A percentile compares a stretch with the other conserved stretches of the same genome.
These are phyloP conservation scores for Tetraselmis chui DNA, from an alignment of 139 green algal genomes.

Conservation along the genomic window DNA sequence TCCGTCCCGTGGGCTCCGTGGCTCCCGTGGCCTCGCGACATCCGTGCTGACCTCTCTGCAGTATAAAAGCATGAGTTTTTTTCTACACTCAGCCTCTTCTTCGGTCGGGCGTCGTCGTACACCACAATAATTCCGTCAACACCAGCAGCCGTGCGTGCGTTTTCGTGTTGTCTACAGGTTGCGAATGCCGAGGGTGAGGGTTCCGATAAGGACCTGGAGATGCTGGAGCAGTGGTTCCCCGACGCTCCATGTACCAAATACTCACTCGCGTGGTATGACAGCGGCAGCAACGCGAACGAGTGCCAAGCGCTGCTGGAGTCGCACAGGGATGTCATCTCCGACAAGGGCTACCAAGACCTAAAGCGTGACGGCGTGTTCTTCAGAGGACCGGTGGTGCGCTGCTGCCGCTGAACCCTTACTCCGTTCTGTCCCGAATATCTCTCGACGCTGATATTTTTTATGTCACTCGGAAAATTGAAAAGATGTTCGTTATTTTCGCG, in stretches of 20 bases:
- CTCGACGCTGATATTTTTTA: neutral
- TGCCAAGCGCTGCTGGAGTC: neutral
- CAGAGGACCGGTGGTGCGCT: neutral
- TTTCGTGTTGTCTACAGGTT: too few relatives aligned
- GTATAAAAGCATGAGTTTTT: neutral
- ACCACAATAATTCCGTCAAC: too few relatives aligned
- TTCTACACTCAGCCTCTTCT: neutral
- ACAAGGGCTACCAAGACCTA: neutral
- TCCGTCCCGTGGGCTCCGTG: neutral
- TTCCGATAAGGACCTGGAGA: neutral
- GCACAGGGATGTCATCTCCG: neutral
- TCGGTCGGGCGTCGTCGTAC: too few relatives aligned
- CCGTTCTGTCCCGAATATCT: too few relatives aligned
- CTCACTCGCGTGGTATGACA: neutral
- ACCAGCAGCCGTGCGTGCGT: too few relatives aligned
- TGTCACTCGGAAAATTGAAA: neutral
- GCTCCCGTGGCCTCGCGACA: neutral
- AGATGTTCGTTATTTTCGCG: neutral
- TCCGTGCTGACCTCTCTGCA: neutral
- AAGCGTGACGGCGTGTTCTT: neutral
- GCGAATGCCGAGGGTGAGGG: neutral
- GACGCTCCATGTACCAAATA: neutral
- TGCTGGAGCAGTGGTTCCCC: neutral
- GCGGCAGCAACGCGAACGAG: neutral
- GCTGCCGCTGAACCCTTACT: neutral